Base-by-base conservation (phyloP, 2,329 filamentous ascomycete genomes). In the Fusarium gaditjirri region DNA sequence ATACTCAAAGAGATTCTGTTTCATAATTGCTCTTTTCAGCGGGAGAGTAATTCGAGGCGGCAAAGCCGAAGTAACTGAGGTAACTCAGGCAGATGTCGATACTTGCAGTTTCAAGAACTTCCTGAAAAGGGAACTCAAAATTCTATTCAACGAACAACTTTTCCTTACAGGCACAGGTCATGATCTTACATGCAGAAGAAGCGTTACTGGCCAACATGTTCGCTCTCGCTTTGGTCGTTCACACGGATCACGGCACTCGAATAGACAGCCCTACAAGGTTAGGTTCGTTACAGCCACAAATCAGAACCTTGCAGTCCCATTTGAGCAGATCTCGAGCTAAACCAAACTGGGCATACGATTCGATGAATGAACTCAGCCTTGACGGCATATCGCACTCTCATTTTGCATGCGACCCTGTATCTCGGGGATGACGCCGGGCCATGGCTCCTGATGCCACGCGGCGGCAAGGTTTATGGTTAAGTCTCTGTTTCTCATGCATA, bases 181-280 rank as follows among this genome's bases (percentile, higher is more conserved):
- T 23, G n/a, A 21, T 61, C 38, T 44, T 16, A 61, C n/a, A n/a
- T 68, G 57, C 49, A 63, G 46, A 16, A 5, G 21, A 52, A 38
- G 25, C 25, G 39, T 44, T 39, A 44, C 31, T 27, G 25, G 19
- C 21, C 19, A 17, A 19, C 41, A 49, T 49, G 35, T 49, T 52
- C 61, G 63, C 39, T 35, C 33, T 66, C 44, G 43, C 19, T 66
- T 36, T 44, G 13, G n/a, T 27, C 42, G 39, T 62, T 44, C 19
- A 62, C 31, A 39, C 55, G 67, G 56, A 65, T 53, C 31, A 39
- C 49, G 66, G 67, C 66, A 70, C 47, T 61, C 53, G 52, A 57
- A 61, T 61, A 17, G 52, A 54, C 66, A 72, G 70, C 70, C 70
- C 70, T 72, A 73, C 39, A 46, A 57, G 65, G 65, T 55, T 43